phyloP scores from a whole-genome alignment of 176 grass and related monocot genomes.

The Areca catechu region DNA sequence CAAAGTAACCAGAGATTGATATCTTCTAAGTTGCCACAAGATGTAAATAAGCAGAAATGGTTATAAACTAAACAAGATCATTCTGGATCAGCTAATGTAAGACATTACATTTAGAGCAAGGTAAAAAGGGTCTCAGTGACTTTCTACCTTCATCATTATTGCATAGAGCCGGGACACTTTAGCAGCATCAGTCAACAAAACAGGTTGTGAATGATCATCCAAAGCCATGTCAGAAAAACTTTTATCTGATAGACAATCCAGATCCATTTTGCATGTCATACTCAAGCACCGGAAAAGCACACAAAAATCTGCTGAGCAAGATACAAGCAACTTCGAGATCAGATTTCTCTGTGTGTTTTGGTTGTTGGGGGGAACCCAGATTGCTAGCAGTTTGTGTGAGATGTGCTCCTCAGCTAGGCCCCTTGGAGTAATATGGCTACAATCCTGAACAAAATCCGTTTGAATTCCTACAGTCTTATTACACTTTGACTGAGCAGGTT shows the following conservation, averaged over 20 bases:
- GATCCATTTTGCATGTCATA: slow-evolving; percentile 16
- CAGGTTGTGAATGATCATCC: slow-evolving; percentile 11
- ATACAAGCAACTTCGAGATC: slow-evolving; percentile 47
- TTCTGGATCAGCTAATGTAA: too few species aligned
- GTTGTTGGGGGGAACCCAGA: slow-evolving; percentile 43
- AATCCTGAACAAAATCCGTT: slow-evolving; percentile 35
- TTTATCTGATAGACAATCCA: slow-evolving; percentile 28
- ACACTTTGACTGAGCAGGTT: slow-evolving; percentile 8
- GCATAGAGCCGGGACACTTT: slow-evolving; percentile 41
- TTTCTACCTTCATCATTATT: slow-evolving; percentile 50
- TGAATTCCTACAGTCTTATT: slow-evolving; percentile 36
- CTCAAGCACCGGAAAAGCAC: slow-evolving; percentile 36
- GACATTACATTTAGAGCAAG: too few species aligned
- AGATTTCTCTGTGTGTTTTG: slow-evolving; percentile 26
- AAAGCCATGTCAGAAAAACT: slow-evolving; percentile 29
- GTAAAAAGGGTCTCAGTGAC: not conserved
- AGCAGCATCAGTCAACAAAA: not conserved
- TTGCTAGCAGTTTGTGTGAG: slow-evolving; percentile 40
- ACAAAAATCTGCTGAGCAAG: slow-evolving; percentile 72
- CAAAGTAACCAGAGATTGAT: too few species aligned
- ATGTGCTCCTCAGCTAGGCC: slow-evolving; percentile 31
- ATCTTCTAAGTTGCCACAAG: too few species aligned
- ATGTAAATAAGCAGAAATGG: too few species aligned
- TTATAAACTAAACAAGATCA: too few species aligned
- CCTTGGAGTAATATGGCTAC: slow-evolving; percentile 17